Evolutionary conservation across 2,329 filamentous ascomycete genomes (phyloP), one percentile per base, ranked within the genome.

Genomic region (Madurella mycetomatis): DNA sequence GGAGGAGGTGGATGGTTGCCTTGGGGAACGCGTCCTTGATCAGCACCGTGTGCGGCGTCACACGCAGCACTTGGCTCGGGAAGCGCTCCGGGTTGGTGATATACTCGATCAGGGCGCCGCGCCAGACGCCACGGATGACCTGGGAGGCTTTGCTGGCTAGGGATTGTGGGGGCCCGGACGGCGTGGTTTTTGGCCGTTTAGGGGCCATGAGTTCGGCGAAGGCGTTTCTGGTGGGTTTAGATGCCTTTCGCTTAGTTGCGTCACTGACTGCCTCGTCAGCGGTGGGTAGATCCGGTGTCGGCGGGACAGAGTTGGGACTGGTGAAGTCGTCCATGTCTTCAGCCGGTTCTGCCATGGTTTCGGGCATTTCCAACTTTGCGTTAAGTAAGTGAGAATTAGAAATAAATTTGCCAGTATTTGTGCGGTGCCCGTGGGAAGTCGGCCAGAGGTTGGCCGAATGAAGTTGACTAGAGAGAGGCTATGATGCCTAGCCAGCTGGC

Each of bases 1-100:
- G 82, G 2, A 99, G 87, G 1, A 90, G 79, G 73, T 99, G 94
- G 4, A 96, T 77, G 3, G 82, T 84, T 3, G 88, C 83, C 71
- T 97, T 99, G 9, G 94, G 92, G 67, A 84, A 99, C 57, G 84
- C 76, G 73, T 99, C 94, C 63, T 86, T 80, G 68, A 97, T 88
- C 17, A 85, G 81, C 48, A 92, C 88, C 61, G 87, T 90, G 56
- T 83, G 73, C n/a, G 81, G 76, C 60, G 83, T 82, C 69, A 85
- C 76, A 65, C 84, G 85, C 51, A 94, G 76, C 1, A 91, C 80
- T 25, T 74, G 77, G 5, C 77, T 61, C 1, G 84, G 78, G 63
- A 83, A 86, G 1, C 77, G 74, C 34, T 79, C 75, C 0, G 89
- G 89, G 50, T 82, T 71, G 8, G 73, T 64, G 47, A 87, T 85